Base-by-base conservation (phyloP, 1,139 yeast species). In the Geotrichum restrictum region DNA sequence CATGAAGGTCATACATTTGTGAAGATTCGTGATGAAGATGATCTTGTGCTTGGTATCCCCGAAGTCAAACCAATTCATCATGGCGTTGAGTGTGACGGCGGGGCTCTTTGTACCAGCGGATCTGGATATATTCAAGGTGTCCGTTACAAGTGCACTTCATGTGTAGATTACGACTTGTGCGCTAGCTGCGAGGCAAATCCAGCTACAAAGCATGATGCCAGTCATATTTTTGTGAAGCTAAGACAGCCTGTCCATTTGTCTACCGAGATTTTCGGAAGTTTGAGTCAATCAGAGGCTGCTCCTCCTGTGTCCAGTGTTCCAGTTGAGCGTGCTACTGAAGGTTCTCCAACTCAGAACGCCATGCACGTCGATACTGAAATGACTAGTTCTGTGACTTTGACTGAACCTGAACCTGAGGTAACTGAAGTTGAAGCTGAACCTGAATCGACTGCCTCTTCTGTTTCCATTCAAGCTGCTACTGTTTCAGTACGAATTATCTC, bases 161-260 rank as follows among this genome's bases (percentile, higher is more conserved):
- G 85, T 60, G 57, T 62, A 1, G 76, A 80, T 58, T 75, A 67
- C 60, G 85, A 80, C 59, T 69, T 80, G 53, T 80, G 85, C 63
- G 72, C 68, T 31, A 56, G 60, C 10, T 81, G 85, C 61, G 76
- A 75, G 56, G 59, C 62, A 13, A 42, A 54, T 39, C 64, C 65
- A 8, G 48, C 27, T 19, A 51, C 53, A 16, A 50, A 47, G 22
- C 70, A 66, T 45, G 58, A 58, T 41, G 46, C 46, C 16, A 27
- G 55, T 16, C 69, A 65, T 45, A 62, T 64, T 11, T 49, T 66
- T 56, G 48, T 64, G 42, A 64, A 59, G 56, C 21, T 62, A 36
- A 54, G 38, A 8, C 21, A 32, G 31, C 51, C 34, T 3, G 36
- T 14, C 36, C n/a, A 13, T 10, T 14, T 39, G 18, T n/a, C 29